Evolutionary conservation across 257 asterid species (phyloP).

Genomic region (Gentiana dahurica): DNA sequence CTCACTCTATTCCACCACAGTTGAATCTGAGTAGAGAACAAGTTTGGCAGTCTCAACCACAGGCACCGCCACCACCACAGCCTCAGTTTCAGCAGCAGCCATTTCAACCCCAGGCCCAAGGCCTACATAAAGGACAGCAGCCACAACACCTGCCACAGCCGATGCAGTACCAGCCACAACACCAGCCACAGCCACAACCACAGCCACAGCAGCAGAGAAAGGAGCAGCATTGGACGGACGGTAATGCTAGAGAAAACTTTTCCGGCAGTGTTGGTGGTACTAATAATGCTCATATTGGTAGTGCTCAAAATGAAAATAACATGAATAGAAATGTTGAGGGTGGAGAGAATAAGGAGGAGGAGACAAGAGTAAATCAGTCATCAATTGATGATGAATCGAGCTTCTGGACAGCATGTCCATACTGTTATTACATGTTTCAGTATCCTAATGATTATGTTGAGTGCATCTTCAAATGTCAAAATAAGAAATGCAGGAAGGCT

Average conservation of each 20-base stretch:
- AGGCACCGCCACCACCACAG: background rate
- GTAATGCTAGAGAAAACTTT: slow-evolving; percentile 1
- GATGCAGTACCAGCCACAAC: slow-evolving; percentile 13
- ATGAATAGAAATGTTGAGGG: slow-evolving; percentile 17
- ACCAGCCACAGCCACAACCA: slow-evolving; percentile 12
- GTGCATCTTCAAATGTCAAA: slow-evolving; percentile 70
- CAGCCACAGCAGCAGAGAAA: slow-evolving; percentile 6
- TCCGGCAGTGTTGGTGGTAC: slow-evolving; percentile 11
- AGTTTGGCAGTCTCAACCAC: background rate
- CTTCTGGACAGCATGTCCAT: slow-evolving; percentile 78
- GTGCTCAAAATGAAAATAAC: slow-evolving; percentile 18
- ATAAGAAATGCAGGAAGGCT: slow-evolving; percentile 65
- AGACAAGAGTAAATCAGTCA: slow-evolving; percentile 19
- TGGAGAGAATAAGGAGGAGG: slow-evolving; percentile 17
- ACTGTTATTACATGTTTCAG: slow-evolving; percentile 78
- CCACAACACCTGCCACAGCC: too few species aligned
- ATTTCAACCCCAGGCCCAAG: background rate
- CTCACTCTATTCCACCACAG: too few species aligned
- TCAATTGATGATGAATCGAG: slow-evolving; percentile 13
- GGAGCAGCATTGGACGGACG: slow-evolving; percentile 5
- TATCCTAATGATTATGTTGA: slow-evolving; percentile 2
- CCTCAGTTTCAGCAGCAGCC: background rate
- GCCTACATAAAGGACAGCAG: background rate
- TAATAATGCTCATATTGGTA: slow-evolving; percentile 19
- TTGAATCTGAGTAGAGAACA: too few species aligned